Conservation (phyloP, 1,284 basidiomycete genomes). For the Microstroma glucosiphilum region DNA sequence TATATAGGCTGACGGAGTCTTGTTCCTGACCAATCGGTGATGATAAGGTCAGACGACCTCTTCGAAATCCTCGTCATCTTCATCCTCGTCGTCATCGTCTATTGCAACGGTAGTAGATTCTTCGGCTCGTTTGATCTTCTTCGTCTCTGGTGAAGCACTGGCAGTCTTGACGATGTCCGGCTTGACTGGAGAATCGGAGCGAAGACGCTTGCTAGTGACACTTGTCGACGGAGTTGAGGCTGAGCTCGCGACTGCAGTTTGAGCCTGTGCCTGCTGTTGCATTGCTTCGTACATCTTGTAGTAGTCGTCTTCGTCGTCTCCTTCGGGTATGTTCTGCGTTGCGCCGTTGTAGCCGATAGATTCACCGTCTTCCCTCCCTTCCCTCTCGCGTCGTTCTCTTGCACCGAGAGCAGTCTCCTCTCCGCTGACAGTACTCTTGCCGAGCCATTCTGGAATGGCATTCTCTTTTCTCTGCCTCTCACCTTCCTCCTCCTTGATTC, state of each 20-base stretch:
- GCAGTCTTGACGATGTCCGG: slow-evolving; percentile 14
- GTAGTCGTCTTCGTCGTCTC: slow-evolving; percentile 42
- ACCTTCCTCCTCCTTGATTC: slow-evolving; percentile 42
- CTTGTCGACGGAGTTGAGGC: slow-evolving; percentile 6
- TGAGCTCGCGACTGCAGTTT: slow-evolving; percentile 29
- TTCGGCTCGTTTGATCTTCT: not conserved
- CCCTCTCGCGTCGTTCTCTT: slow-evolving; percentile 10
- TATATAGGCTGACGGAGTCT: too few species aligned
- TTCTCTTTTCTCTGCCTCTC: slow-evolving; percentile 65
- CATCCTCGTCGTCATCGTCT: slow-evolving; percentile 5
- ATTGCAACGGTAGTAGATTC: not conserved
- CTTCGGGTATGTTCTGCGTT: slow-evolving; percentile 12
- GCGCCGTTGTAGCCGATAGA: slow-evolving; percentile 18
- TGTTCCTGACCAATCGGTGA: too few species aligned
- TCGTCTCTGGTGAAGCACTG: not conserved
- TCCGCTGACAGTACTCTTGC: slow-evolving; percentile 87
- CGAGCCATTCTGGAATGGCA: slow-evolving; percentile 82
- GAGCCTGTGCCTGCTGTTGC: slow-evolving; percentile 20
- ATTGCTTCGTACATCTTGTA: slow-evolving; percentile 43
- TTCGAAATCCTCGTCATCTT: slow-evolving; percentile 14
- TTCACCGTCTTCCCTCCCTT: slow-evolving; percentile 9
- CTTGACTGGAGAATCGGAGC: not conserved
- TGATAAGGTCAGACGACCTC: slow-evolving; percentile 11
- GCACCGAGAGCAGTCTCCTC: slow-evolving; percentile 75
- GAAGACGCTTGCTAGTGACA: not conserved